A percentile compares a stretch with the other conserved stretches of the same genome.
Evolutionary conservation across 257 asterid species (phyloP).

Genomic region (Nemophila menziesii): DNA sequence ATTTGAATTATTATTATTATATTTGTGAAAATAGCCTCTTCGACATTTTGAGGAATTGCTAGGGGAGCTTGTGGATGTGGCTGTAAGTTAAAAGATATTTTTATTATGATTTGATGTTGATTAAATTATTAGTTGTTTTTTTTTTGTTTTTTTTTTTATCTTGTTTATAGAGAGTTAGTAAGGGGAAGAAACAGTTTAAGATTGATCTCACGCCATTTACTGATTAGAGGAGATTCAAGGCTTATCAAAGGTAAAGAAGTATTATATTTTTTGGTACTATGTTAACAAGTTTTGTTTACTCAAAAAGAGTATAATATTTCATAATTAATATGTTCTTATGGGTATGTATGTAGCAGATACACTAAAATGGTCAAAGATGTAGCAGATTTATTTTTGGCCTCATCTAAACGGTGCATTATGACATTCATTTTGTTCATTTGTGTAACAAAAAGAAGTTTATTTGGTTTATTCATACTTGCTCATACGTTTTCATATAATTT

Average conservation of each 20-base stretch:
- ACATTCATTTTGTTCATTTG: too few species aligned
- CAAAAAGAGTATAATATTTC: too few species aligned
- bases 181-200: constrained; percentile 64
- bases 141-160: background rate
- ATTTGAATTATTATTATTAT: constrained; percentile 8
- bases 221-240: constrained; percentile 10
- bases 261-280: background rate
- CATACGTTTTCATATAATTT: too few species aligned
- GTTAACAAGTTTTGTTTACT: too few species aligned
- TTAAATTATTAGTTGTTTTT: background rate
- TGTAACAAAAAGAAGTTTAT: too few species aligned
- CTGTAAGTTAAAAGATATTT: constrained; percentile 39
- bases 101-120: background rate
- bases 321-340: too few species aligned
- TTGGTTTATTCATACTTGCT: too few species aligned
- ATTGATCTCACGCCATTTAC: constrained; percentile 78
- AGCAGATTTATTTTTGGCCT: too few species aligned
- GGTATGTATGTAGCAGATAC: too few species aligned
- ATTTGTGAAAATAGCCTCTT: constrained; percentile 48
- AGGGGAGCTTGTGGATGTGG: constrained; percentile 66
- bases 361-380: too few species aligned
- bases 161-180: constrained; percentile 60
- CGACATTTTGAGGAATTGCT: constrained; percentile 88
- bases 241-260: background rate
- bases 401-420: too few species aligned